Evolutionary conservation across 208 protist species (phyloP).

Genomic region (Trypanosoma boissoni): DNA sequence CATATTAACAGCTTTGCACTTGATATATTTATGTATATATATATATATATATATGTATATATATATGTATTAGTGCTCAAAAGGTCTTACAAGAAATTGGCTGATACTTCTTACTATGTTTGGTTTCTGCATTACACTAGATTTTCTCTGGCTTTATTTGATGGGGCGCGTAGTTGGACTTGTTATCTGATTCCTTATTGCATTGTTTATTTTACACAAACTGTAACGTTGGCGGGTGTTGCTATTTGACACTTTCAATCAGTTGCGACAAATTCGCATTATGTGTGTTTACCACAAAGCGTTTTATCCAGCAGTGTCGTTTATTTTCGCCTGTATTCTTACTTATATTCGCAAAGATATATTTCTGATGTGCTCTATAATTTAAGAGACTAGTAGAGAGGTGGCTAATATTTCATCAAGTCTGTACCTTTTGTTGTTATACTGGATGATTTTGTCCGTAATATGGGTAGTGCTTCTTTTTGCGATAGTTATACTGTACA

Average conservation of each 20-base stretch:
- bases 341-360: constrained; percentile 49
- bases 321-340: constrained; percentile 31
- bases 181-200: constrained; percentile 9
- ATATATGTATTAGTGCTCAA: too few relatives aligned
- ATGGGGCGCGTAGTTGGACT: constrained; percentile 18
- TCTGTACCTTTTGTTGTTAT: constrained; percentile 49
- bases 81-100: constrained; percentile 8
- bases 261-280: constrained; percentile 1
- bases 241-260: not conserved
- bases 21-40: constrained; percentile 3
- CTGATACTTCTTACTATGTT: constrained; percentile 4
- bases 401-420: constrained; percentile 39
- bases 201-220: constrained; percentile 13
- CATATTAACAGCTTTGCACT: not conserved
- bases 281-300: constrained; percentile 6
- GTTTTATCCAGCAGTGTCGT: constrained; percentile 7
- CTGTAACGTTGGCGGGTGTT: not conserved
- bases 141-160: constrained; percentile 26
- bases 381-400: constrained; percentile 50
- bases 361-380: constrained; percentile 45
- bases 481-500: constrained; percentile 17
- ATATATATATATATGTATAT: not conserved
- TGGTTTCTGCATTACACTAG: constrained; percentile 8
- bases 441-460: constrained; percentile 18
- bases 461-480: constrained; percentile 43